Conservation (phyloP, 768 basidiomycete species). For the Filobasidium wieringae region DNA sequence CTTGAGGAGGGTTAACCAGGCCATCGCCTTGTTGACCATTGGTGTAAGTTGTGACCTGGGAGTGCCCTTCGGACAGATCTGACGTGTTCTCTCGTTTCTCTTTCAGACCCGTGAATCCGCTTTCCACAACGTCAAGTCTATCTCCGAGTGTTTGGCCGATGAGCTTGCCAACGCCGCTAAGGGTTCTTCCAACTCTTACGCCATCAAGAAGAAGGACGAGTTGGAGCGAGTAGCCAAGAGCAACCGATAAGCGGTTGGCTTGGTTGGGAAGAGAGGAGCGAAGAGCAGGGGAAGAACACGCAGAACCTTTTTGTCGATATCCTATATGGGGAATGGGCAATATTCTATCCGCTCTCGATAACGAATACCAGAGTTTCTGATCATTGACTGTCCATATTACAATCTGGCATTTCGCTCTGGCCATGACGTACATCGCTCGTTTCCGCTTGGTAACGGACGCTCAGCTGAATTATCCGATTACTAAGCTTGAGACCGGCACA, state of each 20-base stretch:
- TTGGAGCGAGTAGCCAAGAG: conserved; percentile 99
- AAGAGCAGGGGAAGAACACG: neutral
- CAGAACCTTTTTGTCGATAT: too few relatives aligned
- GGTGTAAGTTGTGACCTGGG: conserved; percentile 54
- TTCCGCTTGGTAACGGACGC: too few relatives aligned
- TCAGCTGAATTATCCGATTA: too few relatives aligned
- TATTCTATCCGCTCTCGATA: too few relatives aligned
- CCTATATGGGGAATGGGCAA: too few relatives aligned
- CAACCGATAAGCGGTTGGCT: conserved; percentile 63
- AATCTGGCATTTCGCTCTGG: too few relatives aligned
- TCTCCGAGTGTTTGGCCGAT: conserved; percentile 97
- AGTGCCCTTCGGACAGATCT: neutral
- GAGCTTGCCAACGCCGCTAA: conserved; percentile 99
- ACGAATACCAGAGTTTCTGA: too few relatives aligned
- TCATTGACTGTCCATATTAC: too few relatives aligned
- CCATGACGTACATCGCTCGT: too few relatives aligned
- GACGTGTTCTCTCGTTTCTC: neutral
- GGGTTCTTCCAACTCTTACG: conserved; percentile 98
- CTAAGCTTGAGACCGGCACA: too few relatives aligned
- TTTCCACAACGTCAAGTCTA: conserved; percentile 99
- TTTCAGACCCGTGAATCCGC: conserved; percentile 92
- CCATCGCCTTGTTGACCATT: conserved; percentile 83
- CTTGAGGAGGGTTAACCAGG: conserved; percentile 94
- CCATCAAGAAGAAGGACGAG: conserved; percentile 86
- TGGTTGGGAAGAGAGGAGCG: neutral